Percentiles rank a stretch among this genome's conserved stretches.
These are phyloP conservation scores for Cytidiella melzeri DNA, from an alignment of 768 basidiomycete genomes.

Conservation along the genomic window DNA sequence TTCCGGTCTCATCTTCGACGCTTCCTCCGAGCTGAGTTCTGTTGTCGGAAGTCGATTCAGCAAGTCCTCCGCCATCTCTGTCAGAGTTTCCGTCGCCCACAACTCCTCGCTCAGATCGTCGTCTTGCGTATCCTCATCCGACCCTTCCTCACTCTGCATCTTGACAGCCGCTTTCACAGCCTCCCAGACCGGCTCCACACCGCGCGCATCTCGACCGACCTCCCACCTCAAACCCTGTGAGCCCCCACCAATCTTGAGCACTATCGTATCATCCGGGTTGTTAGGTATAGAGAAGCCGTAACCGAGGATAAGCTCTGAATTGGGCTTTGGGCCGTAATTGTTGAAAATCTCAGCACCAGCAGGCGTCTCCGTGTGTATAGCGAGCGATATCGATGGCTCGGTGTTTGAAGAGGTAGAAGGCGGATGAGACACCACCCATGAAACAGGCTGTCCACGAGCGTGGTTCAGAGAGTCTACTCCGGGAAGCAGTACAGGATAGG, in stretches of 20 bases:
- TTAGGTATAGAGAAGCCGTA: slow-evolving; percentile 81
- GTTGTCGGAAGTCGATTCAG: slow-evolving; percentile 41
- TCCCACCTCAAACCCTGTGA: slow-evolving; percentile 45
- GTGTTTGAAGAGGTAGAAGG: slow-evolving; percentile 1
- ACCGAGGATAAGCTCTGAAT: slow-evolving; percentile 83
- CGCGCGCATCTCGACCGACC: slow-evolving; percentile 49
- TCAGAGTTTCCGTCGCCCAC: slow-evolving; percentile 58
- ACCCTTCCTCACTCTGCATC: slow-evolving; percentile 12
- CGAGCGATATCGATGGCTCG: slow-evolving; percentile 50
- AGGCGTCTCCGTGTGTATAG: slow-evolving; percentile 40
- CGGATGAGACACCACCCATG: slow-evolving; percentile 58
- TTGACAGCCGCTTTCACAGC: slow-evolving; percentile 36
- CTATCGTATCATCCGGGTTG: slow-evolving; percentile 85
- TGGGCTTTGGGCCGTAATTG: slow-evolving; percentile 90
- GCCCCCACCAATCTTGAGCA: slow-evolving; percentile 64
- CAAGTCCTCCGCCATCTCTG: slow-evolving; percentile 57
- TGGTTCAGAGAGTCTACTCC: slow-evolving; percentile 88
- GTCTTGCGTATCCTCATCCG: slow-evolving; percentile 17
- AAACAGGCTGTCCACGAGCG: slow-evolving; percentile 69
- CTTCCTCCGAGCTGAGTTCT: neutral
- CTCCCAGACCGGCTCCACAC: slow-evolving; percentile 56
- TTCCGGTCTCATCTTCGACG: slow-evolving; percentile 39
- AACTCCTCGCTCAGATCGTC: slow-evolving; percentile 49
- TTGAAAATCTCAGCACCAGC: slow-evolving; percentile 66
- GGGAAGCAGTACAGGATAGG: slow-evolving; percentile 78